Base-by-base conservation (phyloP, 2,329 filamentous ascomycete species). In the Onygenales sp. region DNA sequence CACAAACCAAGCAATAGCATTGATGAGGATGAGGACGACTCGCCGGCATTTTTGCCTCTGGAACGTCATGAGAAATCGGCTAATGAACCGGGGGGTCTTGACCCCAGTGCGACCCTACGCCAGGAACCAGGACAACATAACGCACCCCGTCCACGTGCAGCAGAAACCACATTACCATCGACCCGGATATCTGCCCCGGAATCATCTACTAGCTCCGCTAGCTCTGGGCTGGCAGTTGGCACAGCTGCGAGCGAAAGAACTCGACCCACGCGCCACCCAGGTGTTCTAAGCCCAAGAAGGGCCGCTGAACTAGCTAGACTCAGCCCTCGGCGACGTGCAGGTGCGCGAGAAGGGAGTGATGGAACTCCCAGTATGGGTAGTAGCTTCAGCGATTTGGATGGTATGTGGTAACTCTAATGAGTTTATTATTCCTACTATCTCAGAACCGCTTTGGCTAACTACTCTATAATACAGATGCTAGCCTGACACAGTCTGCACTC, bases 361-460 rank as follows among this genome's bases (percentile, higher is more conserved):
- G 78, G 78, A 10, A 79, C 77, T 8, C 79, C 79, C 2, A 82
- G 79, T 57, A 83, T 83, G 78, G 82, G 82, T 0, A 84, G 81
- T 57, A 84, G 80, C 53, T 85, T 84, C 60, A 83, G 80, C 59
- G 82, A 85, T 64, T 69, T 85, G 38, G 82, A 85, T 63, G 80
- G 80, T 79, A 67, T 54, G 6, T 33, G 21, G 21, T 27, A 27
- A 27, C 21, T 27, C 21, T 27, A 27, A 27, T 27, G 21, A 27
- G 21, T 27, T 27, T 27, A 27, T 27, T 27, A 27, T 27, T 27
- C 21, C 21, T 27, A 27, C 21, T 27, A 27, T 27, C 21, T 27
- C 21, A 1, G 1, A 27, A 27, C 7, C 13, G 50, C 10, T 39
- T 31, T 36, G 14, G 51, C 13, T 54, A 53, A 54, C 51, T 32